These are phyloP conservation scores for Talaromyces verruculosus DNA, from an alignment of 2,329 filamentous ascomycete species.

Conservation along the genomic window DNA sequence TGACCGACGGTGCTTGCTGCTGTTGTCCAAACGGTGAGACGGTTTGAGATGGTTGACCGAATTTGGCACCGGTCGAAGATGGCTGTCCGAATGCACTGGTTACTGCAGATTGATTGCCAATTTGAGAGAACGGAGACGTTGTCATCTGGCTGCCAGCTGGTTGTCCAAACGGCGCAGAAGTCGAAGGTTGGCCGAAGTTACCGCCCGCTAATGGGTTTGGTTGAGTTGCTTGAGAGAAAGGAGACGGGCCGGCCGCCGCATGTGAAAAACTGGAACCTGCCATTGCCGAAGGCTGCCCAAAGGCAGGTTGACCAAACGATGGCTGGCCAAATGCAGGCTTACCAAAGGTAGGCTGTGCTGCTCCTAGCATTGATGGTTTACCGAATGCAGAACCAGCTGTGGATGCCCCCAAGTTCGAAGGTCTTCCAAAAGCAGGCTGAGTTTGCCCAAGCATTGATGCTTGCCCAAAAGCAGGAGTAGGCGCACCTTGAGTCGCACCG, in stretches of 20 bases:
- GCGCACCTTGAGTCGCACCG: constrained; percentile 23
- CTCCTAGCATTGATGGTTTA: constrained; percentile 28
- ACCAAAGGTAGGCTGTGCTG: constrained; percentile 44
- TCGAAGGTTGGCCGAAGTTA: constrained; percentile 15
- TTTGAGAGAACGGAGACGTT: constrained; percentile 36
- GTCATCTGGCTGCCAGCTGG: constrained; percentile 30
- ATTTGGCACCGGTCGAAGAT: constrained; percentile 6
- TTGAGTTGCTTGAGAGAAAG: constrained; percentile 45
- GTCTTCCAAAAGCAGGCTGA: constrained; percentile 27
- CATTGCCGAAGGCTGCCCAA: constrained; percentile 30
- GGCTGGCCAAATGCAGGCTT: constrained; percentile 39
- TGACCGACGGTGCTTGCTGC: background rate
- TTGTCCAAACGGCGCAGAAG: constrained; percentile 46
- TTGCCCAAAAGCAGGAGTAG: constrained; percentile 35
- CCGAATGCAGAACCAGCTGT: constrained; percentile 26
- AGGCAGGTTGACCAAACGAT: constrained; percentile 44
- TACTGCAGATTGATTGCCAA: constrained; percentile 24
- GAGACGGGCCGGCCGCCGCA: constrained; percentile 32
- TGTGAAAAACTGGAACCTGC: constrained; percentile 38
- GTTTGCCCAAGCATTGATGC: constrained; percentile 28
- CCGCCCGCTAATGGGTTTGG: constrained; percentile 14
- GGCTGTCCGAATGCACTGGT: constrained; percentile 22
- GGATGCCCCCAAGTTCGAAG: constrained; percentile 27
- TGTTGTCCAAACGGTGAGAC: constrained; percentile 34
- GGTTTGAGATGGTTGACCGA: constrained; percentile 16